Conservation (phyloP, 2,329 filamentous ascomycete genomes). For the Podosphaera fusca region DNA sequence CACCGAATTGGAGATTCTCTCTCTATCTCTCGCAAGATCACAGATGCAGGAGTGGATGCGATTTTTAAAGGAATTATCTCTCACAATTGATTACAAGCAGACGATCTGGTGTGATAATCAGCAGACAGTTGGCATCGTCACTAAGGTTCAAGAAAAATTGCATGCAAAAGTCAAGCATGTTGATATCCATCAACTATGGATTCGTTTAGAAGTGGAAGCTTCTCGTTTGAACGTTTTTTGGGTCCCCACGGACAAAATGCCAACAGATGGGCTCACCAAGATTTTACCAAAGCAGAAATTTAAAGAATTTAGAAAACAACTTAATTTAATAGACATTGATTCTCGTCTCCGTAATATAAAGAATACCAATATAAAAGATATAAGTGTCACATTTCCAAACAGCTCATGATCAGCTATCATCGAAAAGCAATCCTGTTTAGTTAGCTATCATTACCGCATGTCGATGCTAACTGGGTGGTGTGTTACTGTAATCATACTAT, state of each 20-base stretch:
- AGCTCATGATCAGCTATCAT: no score
- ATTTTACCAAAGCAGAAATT: conserved; percentile 1
- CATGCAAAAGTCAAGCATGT: not conserved
- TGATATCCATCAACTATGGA: not conserved
- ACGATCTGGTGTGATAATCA: conserved; percentile 1
- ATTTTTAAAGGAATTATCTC: not conserved
- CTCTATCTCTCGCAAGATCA: not conserved
- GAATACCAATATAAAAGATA: not conserved
- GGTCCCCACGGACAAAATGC: not conserved
- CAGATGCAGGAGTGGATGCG: not conserved
- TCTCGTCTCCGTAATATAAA: not conserved
- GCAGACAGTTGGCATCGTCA: not conserved
- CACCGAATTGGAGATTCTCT: not conserved
- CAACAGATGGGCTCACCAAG: not conserved
- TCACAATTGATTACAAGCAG: not conserved
- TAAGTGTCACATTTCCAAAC: not conserved
- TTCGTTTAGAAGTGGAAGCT: not conserved
- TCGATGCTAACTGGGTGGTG: no score
- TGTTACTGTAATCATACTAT: no score
- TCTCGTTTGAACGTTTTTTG: not conserved
- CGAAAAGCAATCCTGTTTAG: no score
- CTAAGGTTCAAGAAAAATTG: not conserved
- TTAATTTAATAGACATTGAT: not conserved
- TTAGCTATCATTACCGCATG: no score
- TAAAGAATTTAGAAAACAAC: not conserved